Conservation (phyloP, 2,329 filamentous ascomycete species). For the Cladosporium sp. region DNA sequence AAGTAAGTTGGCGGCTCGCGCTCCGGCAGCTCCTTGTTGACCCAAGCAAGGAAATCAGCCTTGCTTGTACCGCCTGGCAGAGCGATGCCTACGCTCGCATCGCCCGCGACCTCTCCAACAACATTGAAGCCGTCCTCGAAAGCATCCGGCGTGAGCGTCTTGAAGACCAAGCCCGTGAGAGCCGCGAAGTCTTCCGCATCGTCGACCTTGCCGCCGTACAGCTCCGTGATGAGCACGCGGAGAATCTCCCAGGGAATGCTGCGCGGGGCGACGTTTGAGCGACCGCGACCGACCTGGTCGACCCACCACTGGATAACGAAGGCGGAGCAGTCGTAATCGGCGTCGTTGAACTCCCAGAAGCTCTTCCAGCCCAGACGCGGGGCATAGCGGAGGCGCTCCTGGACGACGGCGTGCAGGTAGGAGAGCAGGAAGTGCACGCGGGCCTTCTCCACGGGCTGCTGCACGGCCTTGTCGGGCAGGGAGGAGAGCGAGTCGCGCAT, state of each 20-base stretch:
- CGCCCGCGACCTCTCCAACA: constrained; percentile 55
- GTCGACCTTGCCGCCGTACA: constrained; percentile 97
- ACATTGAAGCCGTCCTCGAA: constrained; percentile 91
- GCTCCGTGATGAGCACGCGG: constrained; percentile 81
- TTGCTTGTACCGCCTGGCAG: constrained; percentile 77
- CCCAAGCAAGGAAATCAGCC: constrained; percentile 84
- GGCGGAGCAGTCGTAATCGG: constrained; percentile 95
- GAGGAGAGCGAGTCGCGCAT: constrained; percentile 96
- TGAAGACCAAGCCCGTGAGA: constrained; percentile 66
- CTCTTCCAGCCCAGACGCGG: constrained; percentile 94
- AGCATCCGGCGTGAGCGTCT: constrained; percentile 75
- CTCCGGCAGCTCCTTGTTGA: constrained; percentile 76
- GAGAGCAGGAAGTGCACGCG: constrained; percentile 85
- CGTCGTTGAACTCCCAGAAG: constrained; percentile 99
- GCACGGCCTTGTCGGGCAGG: constrained; percentile 52
- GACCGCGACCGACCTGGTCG: constrained; percentile 70
- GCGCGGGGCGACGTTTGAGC: constrained; percentile 86
- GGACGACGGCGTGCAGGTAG: constrained; percentile 91
- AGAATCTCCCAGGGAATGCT: constrained; percentile 98
- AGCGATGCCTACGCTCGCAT: constrained; percentile 46
- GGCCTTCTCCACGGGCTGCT: constrained; percentile 82
- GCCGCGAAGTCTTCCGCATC: constrained; percentile 75
- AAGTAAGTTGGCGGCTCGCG: constrained; percentile 93
- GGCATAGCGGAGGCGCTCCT: constrained; percentile 89
- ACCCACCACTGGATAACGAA: constrained; percentile 96